Percentiles rank a stretch among this genome's conserved stretches.
Evolutionary conservation across 768 basidiomycete genomes (phyloP).

Genomic region (Mycena crocata): DNA sequence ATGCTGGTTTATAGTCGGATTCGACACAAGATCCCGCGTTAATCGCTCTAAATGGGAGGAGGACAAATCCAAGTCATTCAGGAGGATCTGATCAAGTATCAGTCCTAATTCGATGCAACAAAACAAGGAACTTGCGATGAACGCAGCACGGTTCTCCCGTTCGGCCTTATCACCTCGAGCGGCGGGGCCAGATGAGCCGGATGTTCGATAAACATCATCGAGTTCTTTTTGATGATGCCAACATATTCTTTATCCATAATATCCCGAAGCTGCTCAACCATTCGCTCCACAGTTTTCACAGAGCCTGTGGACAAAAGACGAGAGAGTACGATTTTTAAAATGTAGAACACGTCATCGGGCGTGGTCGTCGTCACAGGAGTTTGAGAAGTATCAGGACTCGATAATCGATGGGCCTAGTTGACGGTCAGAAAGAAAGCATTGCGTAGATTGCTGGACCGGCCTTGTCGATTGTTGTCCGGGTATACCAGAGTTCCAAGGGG

Average conservation of each 20-base stretch:
- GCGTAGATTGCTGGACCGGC: slow-evolving; percentile 50
- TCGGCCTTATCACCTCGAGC: slow-evolving; percentile 81
- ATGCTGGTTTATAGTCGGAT: slow-evolving; percentile 69
- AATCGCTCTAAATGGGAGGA: slow-evolving; percentile 90
- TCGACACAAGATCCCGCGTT: slow-evolving; percentile 69
- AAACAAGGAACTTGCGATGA: slow-evolving; percentile 74
- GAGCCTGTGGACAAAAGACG: slow-evolving; percentile 86
- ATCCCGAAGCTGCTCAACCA: slow-evolving; percentile 72
- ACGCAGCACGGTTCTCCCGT: slow-evolving; percentile 80
- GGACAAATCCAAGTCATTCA: slow-evolving; percentile 96
- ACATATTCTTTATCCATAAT: slow-evolving; percentile 88
- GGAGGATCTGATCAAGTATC: slow-evolving; percentile 67
- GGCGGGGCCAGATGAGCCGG: slow-evolving; percentile 54
- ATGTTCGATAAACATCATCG: slow-evolving; percentile 85
- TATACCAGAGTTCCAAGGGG: slow-evolving; percentile 94
- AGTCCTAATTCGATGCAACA: slow-evolving; percentile 1
- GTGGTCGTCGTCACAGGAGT: slow-evolving; percentile 76
- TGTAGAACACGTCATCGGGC: slow-evolving; percentile 96
- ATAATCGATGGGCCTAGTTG: slow-evolving; percentile 86
- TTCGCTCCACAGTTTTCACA: slow-evolving; percentile 64
- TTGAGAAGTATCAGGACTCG: slow-evolving; percentile 76
- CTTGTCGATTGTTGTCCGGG: slow-evolving; percentile 88
- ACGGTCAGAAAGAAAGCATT: slow-evolving; percentile 7
- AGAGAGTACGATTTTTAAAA: slow-evolving; percentile 85
- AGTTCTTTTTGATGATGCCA: slow-evolving; percentile 82